Conservation (phyloP, 805 yeast genomes). For the Kuraishia capsulata region DNA sequence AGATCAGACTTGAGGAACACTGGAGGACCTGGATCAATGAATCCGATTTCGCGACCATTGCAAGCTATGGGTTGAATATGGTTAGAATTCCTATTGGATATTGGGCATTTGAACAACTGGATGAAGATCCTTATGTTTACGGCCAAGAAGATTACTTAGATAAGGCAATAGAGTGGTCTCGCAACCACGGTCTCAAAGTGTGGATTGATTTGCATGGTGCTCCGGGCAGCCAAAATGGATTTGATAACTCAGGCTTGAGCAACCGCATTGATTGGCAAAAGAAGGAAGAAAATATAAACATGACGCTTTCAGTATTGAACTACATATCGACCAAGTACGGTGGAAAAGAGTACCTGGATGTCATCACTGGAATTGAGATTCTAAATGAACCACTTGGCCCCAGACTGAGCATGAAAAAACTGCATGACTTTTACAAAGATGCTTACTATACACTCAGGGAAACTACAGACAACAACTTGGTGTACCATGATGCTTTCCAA, state of each 20-base stretch:
- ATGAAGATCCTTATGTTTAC: conserved; percentile 75
- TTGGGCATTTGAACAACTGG: conserved; percentile 71
- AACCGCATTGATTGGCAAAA: conserved; percentile 51
- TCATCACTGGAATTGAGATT: conserved; percentile 75
- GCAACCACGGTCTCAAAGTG: conserved; percentile 50
- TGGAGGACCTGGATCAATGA: conserved; percentile 78
- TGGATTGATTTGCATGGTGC: conserved; percentile 95
- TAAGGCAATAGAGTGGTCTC: conserved; percentile 70
- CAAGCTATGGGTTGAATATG: conserved; percentile 59
- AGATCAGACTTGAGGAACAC: conserved; percentile 46
- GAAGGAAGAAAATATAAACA: conserved; percentile 35
- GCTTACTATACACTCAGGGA: conserved; percentile 62
- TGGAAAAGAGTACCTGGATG: conserved; percentile 48
- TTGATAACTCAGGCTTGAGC: conserved; percentile 86
- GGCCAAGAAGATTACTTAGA: conserved; percentile 74
- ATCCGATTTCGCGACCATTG: conserved; percentile 55
- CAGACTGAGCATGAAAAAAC: conserved; percentile 43
- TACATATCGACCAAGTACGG: conserved; percentile 59
- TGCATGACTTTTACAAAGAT: conserved; percentile 49
- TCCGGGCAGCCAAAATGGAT: conserved; percentile 96
- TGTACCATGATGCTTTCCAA: conserved; percentile 81
- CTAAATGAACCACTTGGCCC: conserved; percentile 88
- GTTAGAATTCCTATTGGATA: conserved; percentile 92
- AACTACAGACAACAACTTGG: conserved; percentile 44
- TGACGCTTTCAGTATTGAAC: conserved; percentile 48